Evolutionary conservation across 768 basidiomycete genomes (phyloP).

Genomic region (Astraeus odoratus): DNA sequence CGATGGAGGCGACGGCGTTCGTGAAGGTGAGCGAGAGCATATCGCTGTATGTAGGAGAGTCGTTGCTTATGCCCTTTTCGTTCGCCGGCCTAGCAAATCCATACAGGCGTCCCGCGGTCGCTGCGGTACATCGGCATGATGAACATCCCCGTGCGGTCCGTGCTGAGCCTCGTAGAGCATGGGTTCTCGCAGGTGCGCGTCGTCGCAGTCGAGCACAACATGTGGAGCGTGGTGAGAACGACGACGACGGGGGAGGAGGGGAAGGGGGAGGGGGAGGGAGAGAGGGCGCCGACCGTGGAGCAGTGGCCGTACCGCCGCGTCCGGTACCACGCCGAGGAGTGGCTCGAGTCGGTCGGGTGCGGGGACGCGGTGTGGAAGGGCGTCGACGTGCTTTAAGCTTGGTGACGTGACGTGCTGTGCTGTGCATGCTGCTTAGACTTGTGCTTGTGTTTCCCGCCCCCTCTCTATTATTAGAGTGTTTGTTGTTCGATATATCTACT

Average conservation of each 20-base stretch:
- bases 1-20: slow-evolving; percentile 38
- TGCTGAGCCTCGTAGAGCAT: slow-evolving; percentile 41
- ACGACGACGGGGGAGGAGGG: neutral
- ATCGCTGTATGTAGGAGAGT: neutral
- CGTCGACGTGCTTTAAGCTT: slow-evolving; percentile 5
- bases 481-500: no score
- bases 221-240: slow-evolving; percentile 43
- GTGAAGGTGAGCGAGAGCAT: slow-evolving; percentile 30
- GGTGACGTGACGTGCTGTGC: neutral
- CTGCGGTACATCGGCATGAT: slow-evolving; percentile 52
- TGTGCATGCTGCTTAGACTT: no score
- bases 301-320: slow-evolving; percentile 51
- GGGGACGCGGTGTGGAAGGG: slow-evolving; percentile 41
- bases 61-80: neutral
- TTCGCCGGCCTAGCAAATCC: slow-evolving; percentile 54
- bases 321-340: slow-evolving; percentile 47
- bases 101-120: slow-evolving; percentile 45
- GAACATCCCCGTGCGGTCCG: slow-evolving; percentile 37
- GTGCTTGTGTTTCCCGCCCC: no score
- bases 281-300: slow-evolving; percentile 37
- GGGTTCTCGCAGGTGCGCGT: slow-evolving; percentile 60
- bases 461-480: no score
- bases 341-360: slow-evolving; percentile 62
- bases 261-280: slow-evolving; percentile 8
- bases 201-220: slow-evolving; percentile 43